Evolutionary conservation across 257 asterid species (phyloP), one percentile per base, ranked within the genome.

Genomic region (Cordia subcordata): DNA sequence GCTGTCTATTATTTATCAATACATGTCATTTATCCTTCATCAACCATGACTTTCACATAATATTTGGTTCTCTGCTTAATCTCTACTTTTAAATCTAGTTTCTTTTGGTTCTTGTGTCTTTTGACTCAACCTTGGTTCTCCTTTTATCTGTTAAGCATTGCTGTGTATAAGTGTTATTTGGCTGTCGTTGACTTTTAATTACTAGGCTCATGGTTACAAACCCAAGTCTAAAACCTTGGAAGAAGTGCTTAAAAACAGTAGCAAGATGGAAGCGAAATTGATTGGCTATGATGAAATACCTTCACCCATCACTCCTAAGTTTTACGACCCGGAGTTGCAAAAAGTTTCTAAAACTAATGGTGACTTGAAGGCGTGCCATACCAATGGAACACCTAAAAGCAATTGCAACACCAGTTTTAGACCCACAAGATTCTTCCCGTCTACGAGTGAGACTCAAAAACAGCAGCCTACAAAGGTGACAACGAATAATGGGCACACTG

Each of bases 271-370:
- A 67, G 82, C 96, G 49, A 69, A 69, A 70, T 75, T 93, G 79
- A 82, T 93, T 42, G 99, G 99, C 66, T 85, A 74, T 73, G 89
- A 93, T 55, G 96, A 89, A 72, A 75, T 51, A 27, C 81, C 83
- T 61, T 66, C 65, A 33, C 21, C 35, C 62, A 57, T 49, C 58
- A 65, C 66, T 55, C 56, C 74, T 39, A 42, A 59, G 55, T 64
- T 68, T 65, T 39, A 27, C 35, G 63, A 57, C 15, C 35, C 51
- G 54, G 61, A 61, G 63, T 44, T 61, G 73, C 83, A 57, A 40
- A 80, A 79, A 76, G 55, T 54, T 65, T 69, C 71, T 63, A 66
- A 16, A 65, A 69, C 72, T 69, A 75, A 67, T 67, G 11, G 11
- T 49, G 65, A 68, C 62, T 64, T 19, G 8, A 75, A 76, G 65